A percentile compares a stretch with the other conserved stretches of the same genome.
phyloP scores from a whole-genome alignment of 768 basidiomycete species.

The Coprinopsis cinerea region DNA sequence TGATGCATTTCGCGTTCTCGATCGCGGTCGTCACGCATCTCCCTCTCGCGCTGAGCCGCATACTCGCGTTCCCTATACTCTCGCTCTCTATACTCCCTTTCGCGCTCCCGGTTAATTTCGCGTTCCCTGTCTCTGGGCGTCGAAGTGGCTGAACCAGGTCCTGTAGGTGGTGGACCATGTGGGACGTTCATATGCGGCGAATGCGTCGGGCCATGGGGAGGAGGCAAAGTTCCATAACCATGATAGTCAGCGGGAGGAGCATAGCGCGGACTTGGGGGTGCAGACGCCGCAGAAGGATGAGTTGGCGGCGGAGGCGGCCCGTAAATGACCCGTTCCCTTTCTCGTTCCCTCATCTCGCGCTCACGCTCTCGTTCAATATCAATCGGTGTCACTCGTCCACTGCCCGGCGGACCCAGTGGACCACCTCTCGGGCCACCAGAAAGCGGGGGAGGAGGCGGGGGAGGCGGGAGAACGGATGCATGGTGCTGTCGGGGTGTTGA shows the following conservation, averaged over 20 bases:
- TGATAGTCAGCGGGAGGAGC: not conserved
- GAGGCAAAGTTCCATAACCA: not conserved
- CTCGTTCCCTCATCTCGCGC: not conserved
- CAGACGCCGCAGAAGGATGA: not conserved
- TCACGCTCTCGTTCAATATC: constrained; percentile 3
- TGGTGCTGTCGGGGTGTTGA: constrained; percentile 1
- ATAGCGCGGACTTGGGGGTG: too few relatives aligned
- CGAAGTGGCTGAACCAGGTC: too few relatives aligned
- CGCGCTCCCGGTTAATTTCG: not conserved
- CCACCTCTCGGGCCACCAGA: not conserved
- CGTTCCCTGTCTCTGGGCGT: not conserved
- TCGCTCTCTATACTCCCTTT: too few relatives aligned
- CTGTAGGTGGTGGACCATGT: not conserved
- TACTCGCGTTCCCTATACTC: too few relatives aligned
- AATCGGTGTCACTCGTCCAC: constrained; percentile 4
- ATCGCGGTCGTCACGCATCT: too few relatives aligned
- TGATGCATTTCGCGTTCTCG: too few relatives aligned
- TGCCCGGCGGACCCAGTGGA: not conserved
- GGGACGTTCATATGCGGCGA: not conserved
- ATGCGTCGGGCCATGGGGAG: not conserved
- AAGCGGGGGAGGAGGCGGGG: not conserved
- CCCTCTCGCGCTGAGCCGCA: too few relatives aligned
- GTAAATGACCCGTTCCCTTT: constrained; percentile 1
- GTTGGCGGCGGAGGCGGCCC: not conserved
- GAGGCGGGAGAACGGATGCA: not conserved